Evolutionary conservation across 2,329 filamentous ascomycete species (phyloP).

Genomic region (Colletotrichum cordylinicola): DNA sequence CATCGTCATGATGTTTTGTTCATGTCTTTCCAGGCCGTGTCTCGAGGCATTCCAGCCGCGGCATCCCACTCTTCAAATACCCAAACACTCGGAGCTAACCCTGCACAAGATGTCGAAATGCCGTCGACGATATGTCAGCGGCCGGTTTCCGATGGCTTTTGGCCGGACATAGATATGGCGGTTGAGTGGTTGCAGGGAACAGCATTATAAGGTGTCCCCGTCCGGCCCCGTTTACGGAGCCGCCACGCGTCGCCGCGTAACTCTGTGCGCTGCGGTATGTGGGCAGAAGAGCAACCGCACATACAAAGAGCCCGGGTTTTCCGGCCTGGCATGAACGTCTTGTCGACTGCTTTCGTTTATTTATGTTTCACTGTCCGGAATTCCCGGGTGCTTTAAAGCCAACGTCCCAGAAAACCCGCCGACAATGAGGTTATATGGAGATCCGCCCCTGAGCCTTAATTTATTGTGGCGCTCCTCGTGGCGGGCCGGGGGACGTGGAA

Average conservation of each 20-base stretch:
- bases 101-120: neutral
- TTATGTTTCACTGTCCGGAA: neutral
- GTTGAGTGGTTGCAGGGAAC: neutral
- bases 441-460: neutral
- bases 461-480: neutral
- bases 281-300: neutral
- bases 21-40: neutral
- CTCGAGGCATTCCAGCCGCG: neutral
- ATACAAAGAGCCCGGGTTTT: neutral
- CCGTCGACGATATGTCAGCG: neutral
- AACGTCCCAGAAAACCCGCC: neutral
- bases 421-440: neutral
- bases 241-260: constrained; percentile 5
- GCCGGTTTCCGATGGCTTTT: neutral
- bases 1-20: neutral
- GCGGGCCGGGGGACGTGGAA: neutral
- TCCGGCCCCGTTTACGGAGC: neutral
- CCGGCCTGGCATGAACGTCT: neutral
- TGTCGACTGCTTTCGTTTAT: neutral
- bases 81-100: neutral
- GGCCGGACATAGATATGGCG: neutral
- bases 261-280: neutral
- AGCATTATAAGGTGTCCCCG: neutral
- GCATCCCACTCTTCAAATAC: neutral
- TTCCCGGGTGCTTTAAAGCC: neutral